phyloP scores from a whole-genome alignment of 148 eudicot genomes.

The Fagopyrum esculentum region DNA sequence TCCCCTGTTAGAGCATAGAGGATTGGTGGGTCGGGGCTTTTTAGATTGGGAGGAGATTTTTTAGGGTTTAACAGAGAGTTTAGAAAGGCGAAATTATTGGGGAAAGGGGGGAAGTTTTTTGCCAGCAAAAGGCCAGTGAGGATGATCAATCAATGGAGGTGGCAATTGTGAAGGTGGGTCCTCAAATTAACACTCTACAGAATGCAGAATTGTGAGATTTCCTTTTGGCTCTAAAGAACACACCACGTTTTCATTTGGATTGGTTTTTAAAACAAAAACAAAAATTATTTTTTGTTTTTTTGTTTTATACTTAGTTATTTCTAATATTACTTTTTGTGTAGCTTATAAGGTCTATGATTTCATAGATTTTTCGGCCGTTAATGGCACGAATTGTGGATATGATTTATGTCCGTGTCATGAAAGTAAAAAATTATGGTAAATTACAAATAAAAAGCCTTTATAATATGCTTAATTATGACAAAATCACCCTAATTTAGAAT shows the following conservation, averaged over 20 bases:
- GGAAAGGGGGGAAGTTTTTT: slow-evolving; percentile 2
- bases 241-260: not conserved
- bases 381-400: too few species aligned
- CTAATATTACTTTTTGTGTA: too few species aligned
- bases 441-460: too few species aligned
- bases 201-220: not conserved
- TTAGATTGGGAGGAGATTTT: not conserved
- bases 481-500: too few species aligned
- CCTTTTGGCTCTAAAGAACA: not conserved
- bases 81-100: slow-evolving; percentile 1
- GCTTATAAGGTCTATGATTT: too few species aligned
- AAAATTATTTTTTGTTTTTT: too few species aligned
- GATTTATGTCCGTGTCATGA: too few species aligned
- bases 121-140: slow-evolving; percentile 36
- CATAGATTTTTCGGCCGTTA: too few species aligned
- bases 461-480: too few species aligned
- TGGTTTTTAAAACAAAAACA: not conserved
- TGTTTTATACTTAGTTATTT: too few species aligned
- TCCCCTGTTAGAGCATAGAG: slow-evolving; percentile 1
- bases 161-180: slow-evolving; percentile 16
- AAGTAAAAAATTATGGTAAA: too few species aligned
- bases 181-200: not conserved
- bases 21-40: too few species aligned
- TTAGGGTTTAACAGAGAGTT: slow-evolving; percentile 21
- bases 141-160: slow-evolving; percentile 49